These are phyloP conservation scores for Yueomyces sinensis DNA, from an alignment of 805 yeast genomes.

Conservation along the genomic window DNA sequence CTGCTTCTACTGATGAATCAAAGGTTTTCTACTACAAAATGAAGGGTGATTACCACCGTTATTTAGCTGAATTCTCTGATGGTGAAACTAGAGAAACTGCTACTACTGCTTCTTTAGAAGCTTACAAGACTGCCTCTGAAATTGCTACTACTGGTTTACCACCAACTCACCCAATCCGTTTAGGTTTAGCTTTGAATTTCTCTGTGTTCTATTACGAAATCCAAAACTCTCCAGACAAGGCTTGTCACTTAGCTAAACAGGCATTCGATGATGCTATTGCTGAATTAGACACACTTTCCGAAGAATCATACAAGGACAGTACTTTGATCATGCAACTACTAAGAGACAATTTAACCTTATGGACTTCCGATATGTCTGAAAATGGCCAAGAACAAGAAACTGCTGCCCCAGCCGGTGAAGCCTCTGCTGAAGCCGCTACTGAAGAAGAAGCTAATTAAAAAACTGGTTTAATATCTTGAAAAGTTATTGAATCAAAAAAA, in stretches of 20 bases:
- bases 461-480: not conserved
- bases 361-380: slow-evolving; percentile 87
- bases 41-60: slow-evolving; percentile 99
- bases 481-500: slow-evolving; percentile 3
- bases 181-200: slow-evolving; percentile 92
- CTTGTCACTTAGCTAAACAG: slow-evolving; percentile 95
- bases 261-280: slow-evolving; percentile 98
- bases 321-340: slow-evolving; percentile 95
- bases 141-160: slow-evolving; percentile 91
- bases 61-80: slow-evolving; percentile 87
- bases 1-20: slow-evolving; percentile 90
- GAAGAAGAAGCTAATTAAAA: slow-evolving; percentile 2
- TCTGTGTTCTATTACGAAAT: slow-evolving; percentile 96
- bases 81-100: slow-evolving; percentile 83
- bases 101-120: slow-evolving; percentile 81
- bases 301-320: slow-evolving; percentile 95
- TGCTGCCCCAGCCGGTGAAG: not conserved
- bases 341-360: slow-evolving; percentile 92
- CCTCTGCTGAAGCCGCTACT: not conserved
- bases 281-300: slow-evolving; percentile 89
- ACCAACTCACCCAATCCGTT: slow-evolving; percentile 94
- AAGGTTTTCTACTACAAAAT: slow-evolving; percentile 94
- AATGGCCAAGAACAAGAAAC: slow-evolving; percentile 47
- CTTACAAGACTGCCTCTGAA: slow-evolving; percentile 87
- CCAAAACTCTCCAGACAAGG: slow-evolving; percentile 92